phyloP scores from a whole-genome alignment of 345 rosid species.

The Hibiscus trionum region DNA sequence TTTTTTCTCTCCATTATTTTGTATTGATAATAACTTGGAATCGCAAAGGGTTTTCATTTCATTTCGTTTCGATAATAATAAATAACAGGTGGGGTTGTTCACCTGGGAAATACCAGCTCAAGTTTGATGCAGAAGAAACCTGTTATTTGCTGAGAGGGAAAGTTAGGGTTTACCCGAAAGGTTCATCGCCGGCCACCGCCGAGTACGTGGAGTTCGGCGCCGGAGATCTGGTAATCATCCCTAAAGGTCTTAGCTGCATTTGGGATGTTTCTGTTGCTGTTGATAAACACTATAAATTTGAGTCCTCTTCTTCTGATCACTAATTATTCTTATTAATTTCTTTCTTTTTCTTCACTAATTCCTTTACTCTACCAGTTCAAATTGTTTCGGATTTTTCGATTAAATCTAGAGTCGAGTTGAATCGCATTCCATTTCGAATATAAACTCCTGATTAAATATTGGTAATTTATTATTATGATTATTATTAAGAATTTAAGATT shows the following conservation, averaged over 20 bases:
- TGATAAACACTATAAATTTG: conserved; percentile 78
- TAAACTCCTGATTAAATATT: no score
- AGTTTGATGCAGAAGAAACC: conserved; percentile 84
- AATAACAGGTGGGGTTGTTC: conserved; percentile 73
- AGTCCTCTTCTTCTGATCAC: conserved; percentile 14
- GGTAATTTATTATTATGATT: neutral
- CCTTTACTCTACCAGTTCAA: neutral
- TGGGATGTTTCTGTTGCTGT: conserved; percentile 88
- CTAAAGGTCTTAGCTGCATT: conserved; percentile 80
- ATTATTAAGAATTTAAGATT: neutral
- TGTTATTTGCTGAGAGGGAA: conserved; percentile 73
- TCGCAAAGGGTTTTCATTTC: no score
- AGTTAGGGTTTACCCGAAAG: conserved; percentile 65
- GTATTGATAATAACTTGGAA: neutral
- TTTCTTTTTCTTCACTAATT: neutral
- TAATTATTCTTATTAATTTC: neutral
- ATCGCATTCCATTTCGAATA: no score
- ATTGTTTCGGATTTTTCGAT: neutral
- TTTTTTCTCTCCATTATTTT: neutral
- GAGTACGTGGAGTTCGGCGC: conserved; percentile 79
- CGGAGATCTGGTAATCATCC: conserved; percentile 83
- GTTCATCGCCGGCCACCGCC: conserved; percentile 11
- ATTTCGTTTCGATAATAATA: no score
- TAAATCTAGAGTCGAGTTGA: no score
- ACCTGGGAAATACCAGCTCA: conserved; percentile 76